Percentiles rank a stretch among this genome's conserved stretches.
Conservation (phyloP, 495 filamentous ascomycete species). For the Sphaerosporella brunnea region DNA sequence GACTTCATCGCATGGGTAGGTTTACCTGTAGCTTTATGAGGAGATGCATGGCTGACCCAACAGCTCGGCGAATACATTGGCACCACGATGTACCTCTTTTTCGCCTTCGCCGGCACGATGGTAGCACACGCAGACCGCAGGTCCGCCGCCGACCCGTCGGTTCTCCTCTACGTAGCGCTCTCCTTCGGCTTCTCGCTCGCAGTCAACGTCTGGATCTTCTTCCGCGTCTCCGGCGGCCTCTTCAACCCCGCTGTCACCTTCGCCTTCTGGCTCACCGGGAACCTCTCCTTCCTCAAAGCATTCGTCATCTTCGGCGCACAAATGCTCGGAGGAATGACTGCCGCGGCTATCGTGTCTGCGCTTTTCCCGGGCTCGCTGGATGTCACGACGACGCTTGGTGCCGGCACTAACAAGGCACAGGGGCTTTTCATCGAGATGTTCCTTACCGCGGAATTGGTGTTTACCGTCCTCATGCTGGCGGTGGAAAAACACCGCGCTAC, state of each 20-base stretch:
- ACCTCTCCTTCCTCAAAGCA: constrained; percentile 27
- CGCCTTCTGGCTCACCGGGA: constrained; percentile 36
- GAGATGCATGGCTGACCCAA: neutral
- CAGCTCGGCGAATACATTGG: neutral
- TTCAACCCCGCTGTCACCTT: constrained; percentile 49
- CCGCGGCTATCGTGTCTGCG: constrained; percentile 34
- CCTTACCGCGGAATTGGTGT: constrained; percentile 37
- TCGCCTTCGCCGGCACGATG: constrained; percentile 30
- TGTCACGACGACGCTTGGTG: constrained; percentile 30
- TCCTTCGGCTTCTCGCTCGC: constrained; percentile 45
- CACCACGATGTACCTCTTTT: constrained; percentile 37
- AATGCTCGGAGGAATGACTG: constrained; percentile 38
- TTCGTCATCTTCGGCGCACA: constrained; percentile 37
- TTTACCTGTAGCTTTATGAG: neutral
- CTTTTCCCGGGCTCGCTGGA: constrained; percentile 37
- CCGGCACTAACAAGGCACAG: constrained; percentile 30
- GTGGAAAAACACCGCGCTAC: constrained; percentile 29
- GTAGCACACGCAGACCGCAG: constrained; percentile 22
- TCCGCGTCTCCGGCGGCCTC: constrained; percentile 44
- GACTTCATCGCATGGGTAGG: neutral
- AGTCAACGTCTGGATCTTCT: constrained; percentile 53
- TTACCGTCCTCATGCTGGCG: constrained; percentile 42
- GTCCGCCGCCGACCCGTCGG: constrained; percentile 16
- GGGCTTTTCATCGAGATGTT: constrained; percentile 43
- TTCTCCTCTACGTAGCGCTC: constrained; percentile 32